These are phyloP conservation scores for Cardamine occulta DNA, from an alignment of 345 rosid genomes.

Conservation along the genomic window DNA sequence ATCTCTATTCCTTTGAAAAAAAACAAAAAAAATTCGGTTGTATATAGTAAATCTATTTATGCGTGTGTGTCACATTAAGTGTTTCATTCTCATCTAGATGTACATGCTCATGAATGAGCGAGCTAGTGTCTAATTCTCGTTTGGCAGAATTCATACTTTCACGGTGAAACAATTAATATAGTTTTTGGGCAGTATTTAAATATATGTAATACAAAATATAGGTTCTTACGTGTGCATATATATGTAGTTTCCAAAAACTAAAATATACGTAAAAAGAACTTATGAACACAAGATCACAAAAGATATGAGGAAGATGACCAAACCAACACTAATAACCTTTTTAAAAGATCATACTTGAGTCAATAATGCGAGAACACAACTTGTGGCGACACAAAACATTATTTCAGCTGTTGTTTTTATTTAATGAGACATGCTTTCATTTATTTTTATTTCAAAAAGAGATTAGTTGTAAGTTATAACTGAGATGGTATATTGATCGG, in stretches of 20 bases:
- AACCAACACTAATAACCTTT: neutral
- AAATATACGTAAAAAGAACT: neutral
- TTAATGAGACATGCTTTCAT: neutral
- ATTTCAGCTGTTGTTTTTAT: neutral
- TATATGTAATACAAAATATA: neutral
- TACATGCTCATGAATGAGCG: constrained; percentile 1
- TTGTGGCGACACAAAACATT: neutral
- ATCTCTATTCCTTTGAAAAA: neutral
- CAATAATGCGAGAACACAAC: neutral
- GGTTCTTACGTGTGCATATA: neutral
- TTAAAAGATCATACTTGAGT: neutral
- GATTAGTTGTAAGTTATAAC: neutral
- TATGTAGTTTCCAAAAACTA: neutral
- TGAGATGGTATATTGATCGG: constrained; percentile 16
- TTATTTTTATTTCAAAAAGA: neutral
- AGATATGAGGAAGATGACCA: neutral
- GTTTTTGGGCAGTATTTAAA: neutral
- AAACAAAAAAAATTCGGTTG: neutral
- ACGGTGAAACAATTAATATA: neutral
- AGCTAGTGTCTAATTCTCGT: neutral
- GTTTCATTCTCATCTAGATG: neutral
- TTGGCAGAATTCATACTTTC: neutral
- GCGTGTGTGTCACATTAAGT: neutral
- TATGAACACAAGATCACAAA: neutral
- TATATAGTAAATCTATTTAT: neutral